Conservation (phyloP, 2,329 filamentous ascomycete genomes). For the Beauveria caledonica region DNA sequence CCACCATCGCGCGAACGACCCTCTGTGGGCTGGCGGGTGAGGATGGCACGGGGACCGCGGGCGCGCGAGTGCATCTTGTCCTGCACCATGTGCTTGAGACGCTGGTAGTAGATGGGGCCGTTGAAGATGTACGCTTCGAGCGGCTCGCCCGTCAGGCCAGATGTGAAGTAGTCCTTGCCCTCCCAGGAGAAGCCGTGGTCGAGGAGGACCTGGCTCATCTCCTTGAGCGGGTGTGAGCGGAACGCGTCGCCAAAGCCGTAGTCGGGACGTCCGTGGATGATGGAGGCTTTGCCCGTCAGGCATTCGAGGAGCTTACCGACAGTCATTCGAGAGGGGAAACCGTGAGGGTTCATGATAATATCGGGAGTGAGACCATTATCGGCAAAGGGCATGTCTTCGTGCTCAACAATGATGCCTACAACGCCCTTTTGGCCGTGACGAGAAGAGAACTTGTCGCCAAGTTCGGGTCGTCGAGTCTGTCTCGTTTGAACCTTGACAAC, state of each 20-base stretch:
- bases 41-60: constrained; percentile 79
- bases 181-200: constrained; percentile 91
- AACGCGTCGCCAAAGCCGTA: constrained; percentile 77
- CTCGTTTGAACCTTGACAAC: constrained; percentile 91
- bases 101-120: constrained; percentile 98
- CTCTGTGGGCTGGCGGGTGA: constrained; percentile 93
- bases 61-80: constrained; percentile 98
- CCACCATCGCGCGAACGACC: constrained; percentile 89
- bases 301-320: constrained; percentile 97
- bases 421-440: constrained; percentile 98
- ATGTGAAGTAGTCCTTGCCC: constrained; percentile 94
- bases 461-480: constrained; percentile 89
- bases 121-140: constrained; percentile 97
- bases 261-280: constrained; percentile 75
- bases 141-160: constrained; percentile 87
- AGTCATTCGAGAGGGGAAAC: constrained; percentile 99
- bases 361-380: constrained; percentile 88
- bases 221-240: constrained; percentile 75
- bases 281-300: constrained; percentile 85
- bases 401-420: constrained; percentile 90
- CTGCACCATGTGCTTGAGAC: constrained; percentile 99
- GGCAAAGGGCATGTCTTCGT: constrained; percentile 94
- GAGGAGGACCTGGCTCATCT: constrained; percentile 80
- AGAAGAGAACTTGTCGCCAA: constrained; percentile 98
- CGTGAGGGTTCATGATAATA: constrained; percentile 99